Conservation (phyloP, 1,284 basidiomycete genomes). For the Apiotrichum porosum region DNA sequence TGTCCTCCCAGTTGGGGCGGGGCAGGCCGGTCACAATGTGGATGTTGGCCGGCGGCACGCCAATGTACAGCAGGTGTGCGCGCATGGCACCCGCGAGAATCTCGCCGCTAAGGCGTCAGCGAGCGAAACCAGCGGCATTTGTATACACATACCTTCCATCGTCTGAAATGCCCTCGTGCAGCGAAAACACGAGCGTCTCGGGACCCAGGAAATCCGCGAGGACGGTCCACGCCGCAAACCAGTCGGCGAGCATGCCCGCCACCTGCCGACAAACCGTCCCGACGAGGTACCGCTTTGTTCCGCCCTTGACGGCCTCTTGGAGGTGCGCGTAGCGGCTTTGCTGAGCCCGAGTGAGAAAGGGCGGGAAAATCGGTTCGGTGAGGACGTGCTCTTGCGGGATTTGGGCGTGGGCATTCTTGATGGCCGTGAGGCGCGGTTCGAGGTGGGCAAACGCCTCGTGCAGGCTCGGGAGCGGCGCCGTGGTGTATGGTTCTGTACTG, state of each 20-base stretch:
- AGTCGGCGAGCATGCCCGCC: slow-evolving; percentile 44
- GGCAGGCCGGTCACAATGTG: slow-evolving; percentile 35
- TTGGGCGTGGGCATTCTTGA: slow-evolving; percentile 24
- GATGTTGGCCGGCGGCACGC: slow-evolving; percentile 44
- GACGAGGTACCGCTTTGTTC: slow-evolving; percentile 33
- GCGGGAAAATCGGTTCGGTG: slow-evolving; percentile 33
- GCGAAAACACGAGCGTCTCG: slow-evolving; percentile 35
- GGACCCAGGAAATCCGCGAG: slow-evolving; percentile 43
- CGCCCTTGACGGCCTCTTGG: slow-evolving; percentile 27
- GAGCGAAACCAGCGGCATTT: too few species aligned
- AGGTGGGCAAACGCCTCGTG: slow-evolving; percentile 35
- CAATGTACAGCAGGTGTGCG: slow-evolving; percentile 38
- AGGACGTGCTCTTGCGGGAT: slow-evolving; percentile 41
- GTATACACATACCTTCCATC: slow-evolving; percentile 23
- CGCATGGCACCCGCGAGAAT: slow-evolving; percentile 38
- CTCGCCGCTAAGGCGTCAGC: slow-evolving; percentile 4
- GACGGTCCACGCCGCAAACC: slow-evolving; percentile 46
- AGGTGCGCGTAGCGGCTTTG: slow-evolving; percentile 36
- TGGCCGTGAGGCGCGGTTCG: slow-evolving; percentile 27
- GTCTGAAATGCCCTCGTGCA: slow-evolving; percentile 38
- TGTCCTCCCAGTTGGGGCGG: slow-evolving; percentile 36
- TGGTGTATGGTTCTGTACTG: too few species aligned
- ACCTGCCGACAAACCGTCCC: slow-evolving; percentile 42
- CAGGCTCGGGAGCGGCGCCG: slow-evolving; percentile 27
- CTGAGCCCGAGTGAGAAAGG: slow-evolving; percentile 33